phyloP scores from a whole-genome alignment of 2,329 filamentous ascomycete genomes.

The Diaporthe sp. region DNA sequence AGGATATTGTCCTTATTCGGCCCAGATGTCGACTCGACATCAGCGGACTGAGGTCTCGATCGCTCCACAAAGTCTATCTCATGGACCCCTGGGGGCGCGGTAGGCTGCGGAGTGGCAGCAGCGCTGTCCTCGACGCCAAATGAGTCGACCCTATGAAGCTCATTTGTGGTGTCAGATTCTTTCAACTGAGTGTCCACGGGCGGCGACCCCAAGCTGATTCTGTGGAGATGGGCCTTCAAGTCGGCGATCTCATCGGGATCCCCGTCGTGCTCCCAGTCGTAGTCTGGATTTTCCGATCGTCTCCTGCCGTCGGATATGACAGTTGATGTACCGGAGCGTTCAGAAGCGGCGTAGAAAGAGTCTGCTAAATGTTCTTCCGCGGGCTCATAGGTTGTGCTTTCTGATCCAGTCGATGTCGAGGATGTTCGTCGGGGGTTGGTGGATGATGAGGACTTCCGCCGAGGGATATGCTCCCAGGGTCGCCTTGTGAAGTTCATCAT shows the following conservation, averaged over 20 bases:
- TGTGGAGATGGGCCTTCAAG: neutral
- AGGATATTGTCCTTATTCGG: neutral
- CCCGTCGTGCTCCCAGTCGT: constrained; percentile 14
- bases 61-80: neutral
- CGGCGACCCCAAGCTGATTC: neutral
- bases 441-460: neutral
- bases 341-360: neutral
- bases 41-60: neutral
- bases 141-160: neutral
- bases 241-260: neutral
- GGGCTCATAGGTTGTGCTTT: neutral
- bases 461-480: constrained; percentile 10
- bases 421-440: neutral
- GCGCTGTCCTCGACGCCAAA: neutral
- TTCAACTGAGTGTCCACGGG: neutral
- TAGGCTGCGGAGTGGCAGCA: no score
- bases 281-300: neutral
- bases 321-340: neutral
- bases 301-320: neutral
- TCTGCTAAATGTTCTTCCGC: neutral
- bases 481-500: constrained; percentile 9
- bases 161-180: neutral
- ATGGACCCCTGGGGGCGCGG: neutral
- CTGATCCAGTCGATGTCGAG: neutral
- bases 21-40: neutral